Percentiles rank a stretch among this genome's conserved stretches.
These are phyloP conservation scores for Sugiyamaella chiloensis DNA, from an alignment of 805 yeast genomes.

Conservation along the genomic window DNA sequence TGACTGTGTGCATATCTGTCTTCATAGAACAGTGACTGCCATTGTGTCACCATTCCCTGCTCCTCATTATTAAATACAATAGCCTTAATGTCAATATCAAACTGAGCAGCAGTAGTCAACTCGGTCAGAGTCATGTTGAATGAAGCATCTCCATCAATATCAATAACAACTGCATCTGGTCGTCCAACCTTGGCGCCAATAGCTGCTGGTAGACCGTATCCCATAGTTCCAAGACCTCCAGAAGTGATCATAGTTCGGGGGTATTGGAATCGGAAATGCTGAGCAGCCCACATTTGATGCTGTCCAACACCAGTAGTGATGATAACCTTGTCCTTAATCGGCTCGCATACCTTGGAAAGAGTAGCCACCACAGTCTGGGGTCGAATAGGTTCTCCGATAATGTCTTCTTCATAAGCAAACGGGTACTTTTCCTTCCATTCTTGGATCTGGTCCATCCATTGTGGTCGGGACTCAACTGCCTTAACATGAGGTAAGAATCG, in stretches of 20 bases:
- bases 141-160: constrained; percentile 98
- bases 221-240: constrained; percentile 99
- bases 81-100: constrained; percentile 83
- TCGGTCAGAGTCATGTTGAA: constrained; percentile 97
- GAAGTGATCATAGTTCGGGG: constrained; percentile 97
- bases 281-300: constrained; percentile 99
- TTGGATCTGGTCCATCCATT: constrained; percentile 72
- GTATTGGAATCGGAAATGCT: constrained; percentile 87
- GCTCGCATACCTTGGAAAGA: constrained; percentile 67
- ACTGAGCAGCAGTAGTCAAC: constrained; percentile 91
- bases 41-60: constrained; percentile 99
- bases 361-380: constrained; percentile 90
- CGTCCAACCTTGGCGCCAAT: constrained; percentile 97
- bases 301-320: constrained; percentile 99
- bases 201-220: constrained; percentile 95
- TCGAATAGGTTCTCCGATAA: constrained; percentile 54
- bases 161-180: constrained; percentile 93
- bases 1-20: constrained; percentile 98
- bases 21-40: constrained; percentile 97
- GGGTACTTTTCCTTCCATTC: constrained; percentile 88
- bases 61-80: constrained; percentile 93
- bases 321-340: constrained; percentile 66
- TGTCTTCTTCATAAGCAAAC: constrained; percentile 72
- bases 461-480: constrained; percentile 59
- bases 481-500: constrained; percentile 68